These are phyloP conservation scores for Wallemia mellicola DNA, from an alignment of 1,284 basidiomycete genomes.

Conservation along the genomic window DNA sequence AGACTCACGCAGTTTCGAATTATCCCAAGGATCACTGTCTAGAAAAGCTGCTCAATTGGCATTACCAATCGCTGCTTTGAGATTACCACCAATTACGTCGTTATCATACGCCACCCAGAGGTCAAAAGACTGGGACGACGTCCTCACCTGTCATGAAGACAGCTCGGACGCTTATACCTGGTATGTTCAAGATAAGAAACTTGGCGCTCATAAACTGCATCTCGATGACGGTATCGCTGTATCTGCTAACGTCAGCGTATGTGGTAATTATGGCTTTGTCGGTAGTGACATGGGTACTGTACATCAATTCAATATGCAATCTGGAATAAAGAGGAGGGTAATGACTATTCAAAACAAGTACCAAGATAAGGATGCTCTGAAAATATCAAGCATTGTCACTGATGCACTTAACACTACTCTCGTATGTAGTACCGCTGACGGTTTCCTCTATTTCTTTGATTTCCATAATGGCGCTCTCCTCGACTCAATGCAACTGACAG, in stretches of 20 bases:
- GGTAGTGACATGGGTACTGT: constrained; percentile 50
- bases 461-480: constrained; percentile 55
- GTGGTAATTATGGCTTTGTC: constrained; percentile 80
- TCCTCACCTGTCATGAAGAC: constrained; percentile 60
- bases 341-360: constrained; percentile 19
- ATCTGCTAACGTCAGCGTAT: constrained; percentile 72
- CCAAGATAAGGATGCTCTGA: constrained; percentile 28
- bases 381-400: constrained; percentile 48
- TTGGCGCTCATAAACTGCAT: constrained; percentile 30
- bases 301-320: constrained; percentile 85
- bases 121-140: constrained; percentile 90
- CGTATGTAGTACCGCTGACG: constrained; percentile 60
- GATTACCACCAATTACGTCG: constrained; percentile 44
- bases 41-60: constrained; percentile 58
- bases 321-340: constrained; percentile 36
- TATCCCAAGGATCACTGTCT: constrained; percentile 70
- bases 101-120: constrained; percentile 50
- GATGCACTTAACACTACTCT: constrained; percentile 59
- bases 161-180: constrained; percentile 54
- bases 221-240: constrained; percentile 19
- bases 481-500: constrained; percentile 33
- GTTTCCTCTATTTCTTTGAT: constrained; percentile 77
- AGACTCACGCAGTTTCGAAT: constrained; percentile 70
- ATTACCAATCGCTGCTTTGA: constrained; percentile 45
- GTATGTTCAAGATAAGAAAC: constrained; percentile 49